phyloP scores from a whole-genome alignment of 306 rosid species.

The Cicer bijugum region DNA sequence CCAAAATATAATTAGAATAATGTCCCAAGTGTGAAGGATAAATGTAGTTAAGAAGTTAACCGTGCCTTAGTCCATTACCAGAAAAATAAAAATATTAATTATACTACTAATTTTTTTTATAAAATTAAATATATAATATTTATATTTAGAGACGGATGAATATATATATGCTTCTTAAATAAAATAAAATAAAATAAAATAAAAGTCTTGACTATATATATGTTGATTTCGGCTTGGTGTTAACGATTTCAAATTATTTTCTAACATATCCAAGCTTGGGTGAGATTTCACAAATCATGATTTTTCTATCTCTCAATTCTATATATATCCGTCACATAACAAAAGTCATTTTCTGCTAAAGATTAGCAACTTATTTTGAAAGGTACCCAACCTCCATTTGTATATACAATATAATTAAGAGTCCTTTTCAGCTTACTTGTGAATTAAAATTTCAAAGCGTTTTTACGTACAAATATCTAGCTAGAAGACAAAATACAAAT shows the following conservation, averaged over 20 bases:
- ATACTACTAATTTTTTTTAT: no score
- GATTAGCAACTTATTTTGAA: conserved; percentile 52
- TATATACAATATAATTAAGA: conserved; percentile 19
- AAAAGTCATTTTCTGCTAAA: conserved; percentile 48
- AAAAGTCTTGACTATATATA: no score
- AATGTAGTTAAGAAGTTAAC: conserved; percentile 49
- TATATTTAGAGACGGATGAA: no score
- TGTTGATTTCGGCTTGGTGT: no score
- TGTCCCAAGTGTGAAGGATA: background rate
- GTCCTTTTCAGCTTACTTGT: conserved; percentile 40
- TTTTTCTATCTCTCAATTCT: conserved; percentile 35
- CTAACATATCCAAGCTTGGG: conserved; percentile 48
- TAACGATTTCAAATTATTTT: conserved; percentile 28
- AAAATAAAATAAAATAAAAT: no score
- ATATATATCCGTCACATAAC: conserved; percentile 28
- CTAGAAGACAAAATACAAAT: no score
- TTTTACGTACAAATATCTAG: background rate
- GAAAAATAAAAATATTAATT: background rate
- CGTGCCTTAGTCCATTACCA: conserved; percentile 32
- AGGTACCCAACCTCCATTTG: conserved; percentile 60
- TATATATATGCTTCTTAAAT: no score
- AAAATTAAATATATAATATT: no score
- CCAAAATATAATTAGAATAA: conserved; percentile 41
- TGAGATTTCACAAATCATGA: conserved; percentile 55
- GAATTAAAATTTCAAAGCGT: conserved; percentile 29